Evolutionary conservation across 257 asterid species (phyloP), one percentile per base, ranked within the genome.

Genomic region (Marsdenia floribunda): DNA sequence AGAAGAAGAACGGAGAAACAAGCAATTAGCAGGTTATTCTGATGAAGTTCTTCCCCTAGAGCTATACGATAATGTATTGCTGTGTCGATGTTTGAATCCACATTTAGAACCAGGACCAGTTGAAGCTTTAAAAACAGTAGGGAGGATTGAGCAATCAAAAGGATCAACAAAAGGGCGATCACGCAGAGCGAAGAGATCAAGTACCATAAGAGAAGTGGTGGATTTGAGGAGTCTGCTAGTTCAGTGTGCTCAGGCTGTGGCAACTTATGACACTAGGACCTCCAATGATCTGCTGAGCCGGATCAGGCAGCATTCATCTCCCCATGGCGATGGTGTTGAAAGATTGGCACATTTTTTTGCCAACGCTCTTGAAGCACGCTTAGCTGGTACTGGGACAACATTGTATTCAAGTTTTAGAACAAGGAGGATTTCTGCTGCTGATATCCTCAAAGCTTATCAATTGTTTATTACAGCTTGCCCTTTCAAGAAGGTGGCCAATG

Each of bases 221-320:
- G 87, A 84, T 68, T 68, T 84, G 78, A 77, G 87, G 42, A 73
- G 75, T 52, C 71, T 84, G 18, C 64, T 84, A 24, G 73, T 73
- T 54, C 87, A 84, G 21, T 84, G 87, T 74, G 87, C 87, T n/a
- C 83, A 81, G 76, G 80, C 85, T 44, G 80, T 84, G 57, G 80
- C 85, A 9, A 76, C 73, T 61, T 78, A 55, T 14, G 87, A 81
- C 40, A 68, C 18, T 50, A 75, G 87, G 77, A 76, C 85, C 16
- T 75, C 82, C 42, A 81, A 57, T 67, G 85, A 81, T 83, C 42
- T 76, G 35, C 83, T 84, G 61, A 68, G 61, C 59, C 75, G 75
- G 66, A 84, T 84, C 47, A 84, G 85, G 74, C 83, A 75, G 72
- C 87, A 84, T 57, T 76, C 87, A 61, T 76, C 85, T 15, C 76